Evolutionary conservation across 768 basidiomycete genomes (phyloP).

Genomic region (Suillus decipiens): DNA sequence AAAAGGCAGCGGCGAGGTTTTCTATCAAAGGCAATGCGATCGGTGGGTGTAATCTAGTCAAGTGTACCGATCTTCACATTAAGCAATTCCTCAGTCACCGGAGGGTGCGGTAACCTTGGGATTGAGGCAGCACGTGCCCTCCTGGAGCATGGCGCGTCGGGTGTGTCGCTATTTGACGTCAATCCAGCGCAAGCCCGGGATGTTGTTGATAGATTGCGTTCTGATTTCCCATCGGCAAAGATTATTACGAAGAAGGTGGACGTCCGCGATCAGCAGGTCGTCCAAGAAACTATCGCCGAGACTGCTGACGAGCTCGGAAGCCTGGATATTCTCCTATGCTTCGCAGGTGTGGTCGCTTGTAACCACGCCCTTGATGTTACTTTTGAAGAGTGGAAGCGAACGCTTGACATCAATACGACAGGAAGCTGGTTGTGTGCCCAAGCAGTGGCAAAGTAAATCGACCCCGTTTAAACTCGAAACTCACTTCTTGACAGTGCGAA

Average conservation of each 20-base stretch:
- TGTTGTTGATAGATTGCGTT: conserved; percentile 23
- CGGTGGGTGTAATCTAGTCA: conserved; percentile 26
- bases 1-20: conserved; percentile 38
- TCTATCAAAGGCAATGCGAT: conserved; percentile 42
- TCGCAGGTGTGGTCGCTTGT: conserved; percentile 42
- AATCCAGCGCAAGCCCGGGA: conserved; percentile 12
- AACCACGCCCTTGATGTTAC: conserved; percentile 34
- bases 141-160: conserved; percentile 44
- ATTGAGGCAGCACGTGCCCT: conserved; percentile 40
- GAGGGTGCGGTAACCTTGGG: conserved; percentile 43
- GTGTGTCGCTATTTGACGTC: conserved; percentile 30
- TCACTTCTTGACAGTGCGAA: background rate
- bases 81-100: conserved; percentile 37
- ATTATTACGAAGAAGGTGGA: conserved; percentile 38
- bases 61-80: background rate
- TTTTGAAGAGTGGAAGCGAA: conserved; percentile 37
- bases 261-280: conserved; percentile 25
- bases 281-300: conserved; percentile 30
- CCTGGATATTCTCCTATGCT: conserved; percentile 43
- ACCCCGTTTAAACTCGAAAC: background rate
- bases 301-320: conserved; percentile 33
- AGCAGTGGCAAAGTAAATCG: conserved; percentile 38
- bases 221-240: conserved; percentile 31
- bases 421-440: conserved; percentile 49
- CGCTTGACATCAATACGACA: conserved; percentile 45